Conservation (phyloP, 495 filamentous ascomycete genomes). For the Chaetomidium leptoderma region DNA sequence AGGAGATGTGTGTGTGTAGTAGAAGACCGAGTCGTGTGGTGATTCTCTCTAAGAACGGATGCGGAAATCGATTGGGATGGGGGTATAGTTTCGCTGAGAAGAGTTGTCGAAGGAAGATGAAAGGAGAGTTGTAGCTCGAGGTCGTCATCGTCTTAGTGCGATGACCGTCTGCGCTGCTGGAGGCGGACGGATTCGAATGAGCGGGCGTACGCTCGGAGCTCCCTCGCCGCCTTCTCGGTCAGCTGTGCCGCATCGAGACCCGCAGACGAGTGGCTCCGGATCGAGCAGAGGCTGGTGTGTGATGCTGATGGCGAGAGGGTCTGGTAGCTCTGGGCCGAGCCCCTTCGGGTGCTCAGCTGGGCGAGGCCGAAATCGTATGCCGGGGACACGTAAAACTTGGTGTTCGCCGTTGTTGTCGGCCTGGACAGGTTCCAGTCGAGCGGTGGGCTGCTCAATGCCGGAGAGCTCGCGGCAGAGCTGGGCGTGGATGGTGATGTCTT, state of each 20-base stretch:
- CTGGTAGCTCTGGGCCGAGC: conserved; percentile 32
- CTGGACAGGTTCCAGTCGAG: conserved; percentile 42
- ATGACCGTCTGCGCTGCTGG: conserved; percentile 50
- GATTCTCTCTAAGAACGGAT: conserved; percentile 18
- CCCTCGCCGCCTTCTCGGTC: conserved; percentile 70
- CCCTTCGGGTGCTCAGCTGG: conserved; percentile 34
- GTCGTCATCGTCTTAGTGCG: conserved; percentile 25
- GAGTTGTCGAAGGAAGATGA: conserved; percentile 20
- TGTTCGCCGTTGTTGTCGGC: conserved; percentile 32
- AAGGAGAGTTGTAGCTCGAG: conserved; percentile 1
- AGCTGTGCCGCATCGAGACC: conserved; percentile 53
- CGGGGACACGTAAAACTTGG: conserved; percentile 64
- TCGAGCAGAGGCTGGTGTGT: conserved; percentile 77
- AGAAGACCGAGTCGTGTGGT: conserved; percentile 26
- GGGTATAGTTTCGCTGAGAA: conserved; percentile 33
- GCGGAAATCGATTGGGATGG: conserved; percentile 31
- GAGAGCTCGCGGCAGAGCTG: conserved; percentile 54
- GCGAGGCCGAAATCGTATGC: conserved; percentile 63
- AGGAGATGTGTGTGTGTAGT: conserved; percentile 26
- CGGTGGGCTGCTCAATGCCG: conserved; percentile 44
- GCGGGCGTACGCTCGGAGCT: conserved; percentile 79
- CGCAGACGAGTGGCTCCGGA: conserved; percentile 58
- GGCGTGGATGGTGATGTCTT: conserved; percentile 51
- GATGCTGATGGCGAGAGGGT: conserved; percentile 75
- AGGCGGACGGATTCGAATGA: conserved; percentile 78